A percentile compares a stretch with the other conserved stretches of the same genome.
These are phyloP conservation scores for Ogataea minuta DNA, from an alignment of 805 yeast species.

Conservation along the genomic window DNA sequence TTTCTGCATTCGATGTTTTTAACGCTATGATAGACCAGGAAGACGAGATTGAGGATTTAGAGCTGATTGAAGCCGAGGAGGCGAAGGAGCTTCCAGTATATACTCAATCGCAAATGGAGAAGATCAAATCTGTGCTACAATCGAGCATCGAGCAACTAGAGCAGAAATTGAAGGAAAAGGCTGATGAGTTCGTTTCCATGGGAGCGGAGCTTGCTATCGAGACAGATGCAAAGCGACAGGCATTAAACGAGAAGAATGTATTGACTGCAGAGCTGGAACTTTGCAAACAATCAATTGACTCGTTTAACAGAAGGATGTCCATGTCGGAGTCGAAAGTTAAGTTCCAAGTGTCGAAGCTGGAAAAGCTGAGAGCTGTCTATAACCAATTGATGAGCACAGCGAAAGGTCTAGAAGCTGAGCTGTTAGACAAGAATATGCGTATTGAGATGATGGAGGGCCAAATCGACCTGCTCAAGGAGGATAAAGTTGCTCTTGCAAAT, in stretches of 20 bases:
- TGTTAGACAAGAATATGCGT: conserved; percentile 9
- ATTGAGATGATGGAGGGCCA: conserved; percentile 17
- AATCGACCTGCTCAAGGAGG: conserved; percentile 26
- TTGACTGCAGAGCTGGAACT: conserved; percentile 20
- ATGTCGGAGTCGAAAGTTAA: conserved; percentile 13
- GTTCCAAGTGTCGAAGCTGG: conserved; percentile 19
- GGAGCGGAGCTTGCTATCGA: conserved; percentile 8
- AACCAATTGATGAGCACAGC: conserved; percentile 22
- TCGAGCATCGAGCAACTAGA: conserved; percentile 13
- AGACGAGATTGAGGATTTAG: conserved; percentile 18
- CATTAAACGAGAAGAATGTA: conserved; percentile 16
- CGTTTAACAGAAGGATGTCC: conserved; percentile 14
- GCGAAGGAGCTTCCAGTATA: conserved; percentile 18
- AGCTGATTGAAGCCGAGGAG: conserved; percentile 11
- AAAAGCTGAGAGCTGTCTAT: conserved; percentile 19
- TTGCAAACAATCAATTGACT: conserved; percentile 14
- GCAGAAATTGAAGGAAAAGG: conserved; percentile 14
- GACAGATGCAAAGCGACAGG: conserved; percentile 15
- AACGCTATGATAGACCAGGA: conserved; percentile 22
- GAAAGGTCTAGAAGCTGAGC: conserved; percentile 18
- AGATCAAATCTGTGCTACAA: conserved; percentile 20
- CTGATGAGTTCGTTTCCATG: conserved; percentile 8
- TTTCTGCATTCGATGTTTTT: conserved; percentile 23
- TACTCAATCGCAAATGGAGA: conserved; percentile 21
- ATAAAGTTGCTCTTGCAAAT: conserved; percentile 19